Evolutionary conservation across 2,329 filamentous ascomycete genomes (phyloP), one percentile per base, ranked within the genome.

Genomic region (Neocatenulostroma microsporum): DNA sequence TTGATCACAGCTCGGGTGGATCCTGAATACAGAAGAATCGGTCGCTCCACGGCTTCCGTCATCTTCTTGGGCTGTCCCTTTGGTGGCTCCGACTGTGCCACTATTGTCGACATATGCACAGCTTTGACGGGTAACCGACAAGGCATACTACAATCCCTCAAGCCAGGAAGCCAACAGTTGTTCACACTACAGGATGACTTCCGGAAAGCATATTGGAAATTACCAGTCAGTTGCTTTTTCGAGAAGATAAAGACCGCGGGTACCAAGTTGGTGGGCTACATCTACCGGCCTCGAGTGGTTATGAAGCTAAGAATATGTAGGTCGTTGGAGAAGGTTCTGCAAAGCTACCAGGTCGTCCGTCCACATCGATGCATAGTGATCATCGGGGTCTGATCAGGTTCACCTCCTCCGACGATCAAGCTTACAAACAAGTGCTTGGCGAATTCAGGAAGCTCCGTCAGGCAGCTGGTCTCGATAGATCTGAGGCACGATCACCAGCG

Each of bases 41-140:
- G n/a, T n/a, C n/a, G n/a, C n/a, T n/a, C n/a, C n/a, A n/a, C n/a
- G n/a, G n/a, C n/a, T n/a, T n/a, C n/a, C n/a, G 25, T 14, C 15
- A 27, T 27, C n/a, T 27, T 27, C 15, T 14, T 27, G 12, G 25
- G 25, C 25, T 27, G 25, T 27, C 25, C 25, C n/a, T 27, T 27
- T 14, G 4, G 25, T n/a, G 25, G 25, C 5, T 27, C 25, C 12
- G 25, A 27, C 11, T 27, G 25, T 14, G 25, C 25, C 15, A 14
- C 25, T 12, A 4, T 27, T 5, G 25, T 14, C 15, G 25, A 27
- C 15, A 12, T 12, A 5, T 27, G 25, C 12, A 27, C 25, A 12
- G 15, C 12, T 27, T 14, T 27, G 25, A n/a, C 15, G 5, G 25
- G 25, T 5, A 27, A 27, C 11, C 8, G 5, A 27, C 25, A 27